Base-by-base conservation (phyloP, 257 asterid species). In the Salvia miltiorrhiza region DNA sequence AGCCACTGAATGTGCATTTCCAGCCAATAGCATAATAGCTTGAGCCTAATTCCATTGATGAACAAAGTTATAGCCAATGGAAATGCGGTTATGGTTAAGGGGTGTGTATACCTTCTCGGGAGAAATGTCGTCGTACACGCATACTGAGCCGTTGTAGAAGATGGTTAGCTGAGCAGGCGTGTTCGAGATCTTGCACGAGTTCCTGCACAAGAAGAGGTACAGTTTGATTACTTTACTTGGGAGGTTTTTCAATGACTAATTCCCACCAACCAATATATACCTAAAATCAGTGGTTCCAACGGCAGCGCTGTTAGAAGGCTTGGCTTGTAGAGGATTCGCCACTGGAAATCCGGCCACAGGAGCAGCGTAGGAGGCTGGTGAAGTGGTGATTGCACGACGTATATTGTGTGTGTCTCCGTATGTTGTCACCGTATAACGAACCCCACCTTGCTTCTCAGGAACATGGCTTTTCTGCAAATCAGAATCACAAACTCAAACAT, bases 11-110 rank as follows among this genome's bases (percentile, higher is more conserved):
- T 91, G 85, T 39, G 85, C 93, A 40, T 93, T 90, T 69, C 97
- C 96, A 50, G 98, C 98, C 77, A 93, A 83, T 26, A 92, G 65
- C 98, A 89, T 92, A 45, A 92, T 92, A 44, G 96, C 98, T 63
- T 89, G 96, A 79, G 98, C 98, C 98, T 92, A 70, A 54, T 70
- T 3, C 55, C 67, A 70, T 37, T n/a, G 13, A 71, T 45, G 64
- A 21, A 54, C 47, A 24, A 35, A 59, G 11, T 67, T 13, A 65
- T 44, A 20, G 63, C 23, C 0, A 14, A 57, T 16, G 20, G 63
- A 21, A 21, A 52, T 17, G 49, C 7, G 7, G 4, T 32, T 9
- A 11, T 39, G 44, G n/a, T 26, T 19, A 35, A 43, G 45, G 35
- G 43, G 26, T 60, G 32, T n/a, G 55, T 21, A n/a, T 69, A 90